A percentile compares a stretch with the other conserved stretches of the same genome.
These are phyloP conservation scores for Fusarium praegraminearum DNA, from an alignment of 2,329 filamentous ascomycete genomes.

Conservation along the genomic window DNA sequence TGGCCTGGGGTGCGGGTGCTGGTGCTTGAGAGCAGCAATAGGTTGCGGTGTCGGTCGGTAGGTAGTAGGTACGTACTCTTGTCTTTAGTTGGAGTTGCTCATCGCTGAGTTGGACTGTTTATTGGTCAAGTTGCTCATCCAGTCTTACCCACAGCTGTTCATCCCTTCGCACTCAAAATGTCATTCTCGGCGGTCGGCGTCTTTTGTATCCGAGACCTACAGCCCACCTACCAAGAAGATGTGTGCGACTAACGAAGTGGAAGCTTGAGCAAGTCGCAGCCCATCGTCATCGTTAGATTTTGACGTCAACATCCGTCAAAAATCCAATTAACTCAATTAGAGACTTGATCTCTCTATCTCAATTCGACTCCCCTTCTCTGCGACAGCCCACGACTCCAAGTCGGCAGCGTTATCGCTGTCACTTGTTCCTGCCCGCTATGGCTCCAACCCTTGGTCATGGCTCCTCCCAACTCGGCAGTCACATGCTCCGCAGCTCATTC, in stretches of 20 bases:
- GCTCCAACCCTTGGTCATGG: constrained; percentile 53
- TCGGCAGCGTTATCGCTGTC: constrained; percentile 36
- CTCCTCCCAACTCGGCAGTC: constrained; percentile 52
- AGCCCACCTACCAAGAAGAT: constrained; percentile 24
- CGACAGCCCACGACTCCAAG: constrained; percentile 17
- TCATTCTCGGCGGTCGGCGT: constrained; percentile 38
- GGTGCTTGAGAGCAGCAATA: constrained; percentile 3
- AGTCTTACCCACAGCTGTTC: constrained; percentile 3
- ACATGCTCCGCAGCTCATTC: constrained; percentile 48
- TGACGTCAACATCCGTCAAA: constrained; percentile 46
- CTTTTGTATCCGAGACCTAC: constrained; percentile 38
- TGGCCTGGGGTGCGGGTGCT: not conserved
- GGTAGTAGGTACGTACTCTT: constrained; percentile 26
- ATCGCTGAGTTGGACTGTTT: not conserved
- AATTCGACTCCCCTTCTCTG: not conserved
- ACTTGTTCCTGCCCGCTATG: constrained; percentile 42
- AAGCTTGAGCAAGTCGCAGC: constrained; percentile 40
- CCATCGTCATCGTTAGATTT: constrained; percentile 42
- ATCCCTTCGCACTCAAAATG: not conserved
- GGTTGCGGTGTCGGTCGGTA: constrained; percentile 40
- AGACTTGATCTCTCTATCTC: constrained; percentile 21
- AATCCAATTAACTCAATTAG: constrained; percentile 19
- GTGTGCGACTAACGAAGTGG: constrained; percentile 36
- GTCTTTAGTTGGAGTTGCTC: constrained; percentile 2
- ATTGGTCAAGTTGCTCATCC: constrained; percentile 24